Percentiles rank a stretch among this genome's conserved stretches.
Evolutionary conservation across 805 yeast genomes (phyloP).

Genomic region (Metschnikowia lachancei): DNA sequence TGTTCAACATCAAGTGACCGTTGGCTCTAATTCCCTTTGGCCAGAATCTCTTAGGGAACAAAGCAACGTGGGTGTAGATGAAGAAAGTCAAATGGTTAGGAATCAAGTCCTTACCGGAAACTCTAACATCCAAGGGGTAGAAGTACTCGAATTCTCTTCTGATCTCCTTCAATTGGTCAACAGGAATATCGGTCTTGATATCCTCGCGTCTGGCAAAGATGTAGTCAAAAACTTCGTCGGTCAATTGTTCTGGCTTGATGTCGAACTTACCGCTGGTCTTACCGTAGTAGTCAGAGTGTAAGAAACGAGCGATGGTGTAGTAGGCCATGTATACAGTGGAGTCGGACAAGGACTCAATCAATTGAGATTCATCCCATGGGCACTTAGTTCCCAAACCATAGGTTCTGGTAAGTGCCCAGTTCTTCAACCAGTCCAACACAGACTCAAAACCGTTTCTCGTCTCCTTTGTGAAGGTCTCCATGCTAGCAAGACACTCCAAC

Average conservation of each 20-base stretch:
- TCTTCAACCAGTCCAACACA: conserved; percentile 91
- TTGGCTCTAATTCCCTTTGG: conserved; percentile 92
- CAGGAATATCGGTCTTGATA: conserved; percentile 57
- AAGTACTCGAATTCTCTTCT: conserved; percentile 96
- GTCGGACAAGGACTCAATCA: conserved; percentile 93
- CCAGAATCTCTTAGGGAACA: conserved; percentile 90
- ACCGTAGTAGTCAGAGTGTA: conserved; percentile 88
- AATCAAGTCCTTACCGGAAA: conserved; percentile 95
- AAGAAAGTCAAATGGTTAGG: conserved; percentile 97
- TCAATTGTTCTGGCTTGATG: conserved; percentile 79
- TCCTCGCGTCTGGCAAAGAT: conserved; percentile 72
- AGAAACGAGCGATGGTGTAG: conserved; percentile 83
- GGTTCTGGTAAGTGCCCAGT: conserved; percentile 97
- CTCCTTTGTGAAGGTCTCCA: conserved; percentile 81
- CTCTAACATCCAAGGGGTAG: conserved; percentile 88
- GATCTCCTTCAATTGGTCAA: conserved; percentile 62
- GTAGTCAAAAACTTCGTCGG: conserved; percentile 90
- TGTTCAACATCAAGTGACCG: conserved; percentile 92
- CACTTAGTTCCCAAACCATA: conserved; percentile 92
- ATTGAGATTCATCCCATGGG: conserved; percentile 94
- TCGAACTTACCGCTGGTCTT: conserved; percentile 65
- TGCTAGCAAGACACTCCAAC: conserved; percentile 65
- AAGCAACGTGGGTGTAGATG: conserved; percentile 87
- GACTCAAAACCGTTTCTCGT: conserved; percentile 90
- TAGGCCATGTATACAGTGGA: conserved; percentile 94